Conservation (phyloP, 2,329 filamentous ascomycete genomes). For the Mollisiaceae sp. region DNA sequence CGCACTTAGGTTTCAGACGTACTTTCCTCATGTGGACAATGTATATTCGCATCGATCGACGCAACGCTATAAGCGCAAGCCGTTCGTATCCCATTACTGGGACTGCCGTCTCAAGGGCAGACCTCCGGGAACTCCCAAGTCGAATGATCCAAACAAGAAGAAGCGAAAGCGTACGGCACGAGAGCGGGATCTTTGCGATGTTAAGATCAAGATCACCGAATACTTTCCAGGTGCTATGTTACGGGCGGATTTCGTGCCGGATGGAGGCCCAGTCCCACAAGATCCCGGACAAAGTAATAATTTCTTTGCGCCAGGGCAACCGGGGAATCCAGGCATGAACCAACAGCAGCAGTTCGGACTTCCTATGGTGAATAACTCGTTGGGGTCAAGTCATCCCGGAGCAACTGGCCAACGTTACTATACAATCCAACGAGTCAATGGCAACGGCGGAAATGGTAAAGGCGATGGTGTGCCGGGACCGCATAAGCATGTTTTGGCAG, state of each 20-base stretch:
- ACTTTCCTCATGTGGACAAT: conserved; percentile 84
- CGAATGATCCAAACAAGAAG: conserved; percentile 80
- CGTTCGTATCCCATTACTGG: conserved; percentile 85
- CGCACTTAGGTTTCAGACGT: conserved; percentile 69
- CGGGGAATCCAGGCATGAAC: conserved; percentile 30
- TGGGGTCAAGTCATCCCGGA: conserved; percentile 52
- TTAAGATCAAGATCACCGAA: conserved; percentile 86
- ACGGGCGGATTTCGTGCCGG: conserved; percentile 41
- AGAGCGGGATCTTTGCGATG: conserved; percentile 80
- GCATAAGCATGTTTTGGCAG: conserved; percentile 75
- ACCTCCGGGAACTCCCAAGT: conserved; percentile 79
- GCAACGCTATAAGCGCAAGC: conserved; percentile 79
- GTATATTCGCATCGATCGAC: conserved; percentile 85
- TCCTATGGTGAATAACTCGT: conserved; percentile 46
- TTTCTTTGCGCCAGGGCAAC: conserved; percentile 40
- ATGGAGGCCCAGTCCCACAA: conserved; percentile 34
- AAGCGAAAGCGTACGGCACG: conserved; percentile 79
- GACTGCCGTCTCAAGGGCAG: conserved; percentile 83
- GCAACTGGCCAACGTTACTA: conserved; percentile 63
- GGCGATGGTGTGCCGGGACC: conserved; percentile 71
- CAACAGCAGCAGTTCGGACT: conserved; percentile 48
- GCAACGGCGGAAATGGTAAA: conserved; percentile 75
- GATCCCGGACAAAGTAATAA: conserved; percentile 37
- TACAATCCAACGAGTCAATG: conserved; percentile 79
- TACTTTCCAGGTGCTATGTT: conserved; percentile 64